Evolutionary conservation across 1,284 basidiomycete genomes (phyloP).

Genomic region (Blastosporella zonata): DNA sequence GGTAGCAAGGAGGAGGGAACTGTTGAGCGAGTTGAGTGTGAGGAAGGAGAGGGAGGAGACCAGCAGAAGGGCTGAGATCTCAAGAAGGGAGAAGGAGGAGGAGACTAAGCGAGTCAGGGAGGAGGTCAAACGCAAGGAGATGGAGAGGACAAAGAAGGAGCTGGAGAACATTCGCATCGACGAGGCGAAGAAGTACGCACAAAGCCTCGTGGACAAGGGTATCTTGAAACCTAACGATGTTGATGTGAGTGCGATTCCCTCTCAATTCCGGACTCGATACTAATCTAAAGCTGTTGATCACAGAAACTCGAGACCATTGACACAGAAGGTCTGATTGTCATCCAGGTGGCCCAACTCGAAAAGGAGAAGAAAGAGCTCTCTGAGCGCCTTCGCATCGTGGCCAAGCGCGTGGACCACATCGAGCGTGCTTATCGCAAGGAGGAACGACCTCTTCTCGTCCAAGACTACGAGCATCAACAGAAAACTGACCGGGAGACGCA

Average conservation of each 20-base stretch:
- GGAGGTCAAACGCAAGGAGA: conserved; percentile 69
- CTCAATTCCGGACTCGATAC: background rate
- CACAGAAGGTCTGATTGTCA: conserved; percentile 84
- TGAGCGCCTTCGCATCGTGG: conserved; percentile 80
- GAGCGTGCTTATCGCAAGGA: conserved; percentile 97
- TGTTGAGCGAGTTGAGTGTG: conserved; percentile 82
- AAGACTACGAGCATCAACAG: conserved; percentile 91
- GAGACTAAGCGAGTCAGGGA: conserved; percentile 66
- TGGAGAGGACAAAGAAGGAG: conserved; percentile 79
- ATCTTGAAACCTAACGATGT: conserved; percentile 81
- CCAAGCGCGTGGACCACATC: conserved; percentile 93
- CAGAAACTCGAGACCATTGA: conserved; percentile 84
- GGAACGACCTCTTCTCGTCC: conserved; percentile 81
- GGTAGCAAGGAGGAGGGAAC: conserved; percentile 84
- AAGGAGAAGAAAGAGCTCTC: conserved; percentile 93
- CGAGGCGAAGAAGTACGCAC: conserved; percentile 89
- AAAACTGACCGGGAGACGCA: conserved; percentile 71
- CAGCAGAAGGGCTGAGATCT: conserved; percentile 72
- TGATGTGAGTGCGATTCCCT: conserved; percentile 54
- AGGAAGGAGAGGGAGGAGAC: conserved; percentile 92
- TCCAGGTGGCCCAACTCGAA: conserved; percentile 94
- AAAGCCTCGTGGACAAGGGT: conserved; percentile 82
- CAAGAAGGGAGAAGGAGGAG: conserved; percentile 72
- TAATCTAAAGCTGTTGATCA: conserved; percentile 4
- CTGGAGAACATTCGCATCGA: conserved; percentile 81